A percentile compares a stretch with the other conserved stretches of the same genome.
Conservation (phyloP, 2,329 filamentous ascomycete species). For the Paecilomyces sp. region DNA sequence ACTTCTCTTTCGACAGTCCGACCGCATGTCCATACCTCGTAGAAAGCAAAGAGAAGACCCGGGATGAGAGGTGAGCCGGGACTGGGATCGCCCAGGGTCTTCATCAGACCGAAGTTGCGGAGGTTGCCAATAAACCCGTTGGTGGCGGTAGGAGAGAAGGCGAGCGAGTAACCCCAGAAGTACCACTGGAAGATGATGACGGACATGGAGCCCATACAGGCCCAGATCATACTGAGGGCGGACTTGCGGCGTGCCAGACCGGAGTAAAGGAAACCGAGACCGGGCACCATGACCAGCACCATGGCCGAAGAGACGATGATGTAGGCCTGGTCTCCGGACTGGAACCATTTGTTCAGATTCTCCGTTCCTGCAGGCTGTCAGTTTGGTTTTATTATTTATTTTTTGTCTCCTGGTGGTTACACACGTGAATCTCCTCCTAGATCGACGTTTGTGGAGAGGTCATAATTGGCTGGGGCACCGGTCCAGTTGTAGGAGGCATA, state of each 20-base stretch:
- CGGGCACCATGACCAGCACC: conserved; percentile 94
- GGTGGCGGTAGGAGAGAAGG: conserved; percentile 73
- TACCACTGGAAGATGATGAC: conserved; percentile 98
- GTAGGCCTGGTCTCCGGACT: conserved; percentile 85
- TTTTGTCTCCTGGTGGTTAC: conserved; percentile 27
- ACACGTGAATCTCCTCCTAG: conserved; percentile 73
- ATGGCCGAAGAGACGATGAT: conserved; percentile 86
- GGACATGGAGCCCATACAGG: conserved; percentile 87
- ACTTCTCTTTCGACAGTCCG: neutral
- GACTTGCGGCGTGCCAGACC: conserved; percentile 97
- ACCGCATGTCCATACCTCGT: conserved; percentile 55
- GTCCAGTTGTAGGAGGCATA: conserved; percentile 46
- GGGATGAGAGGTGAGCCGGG: conserved; percentile 83
- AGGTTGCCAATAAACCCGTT: conserved; percentile 92
- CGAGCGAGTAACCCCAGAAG: conserved; percentile 96
- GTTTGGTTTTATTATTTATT: neutral
- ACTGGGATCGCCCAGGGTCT: conserved; percentile 75
- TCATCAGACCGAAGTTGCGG: conserved; percentile 79
- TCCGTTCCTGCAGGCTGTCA: conserved; percentile 53
- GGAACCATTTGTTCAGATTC: conserved; percentile 95
- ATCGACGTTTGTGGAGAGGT: conserved; percentile 44
- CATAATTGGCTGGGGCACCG: conserved; percentile 37
- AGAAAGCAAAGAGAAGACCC: conserved; percentile 87
- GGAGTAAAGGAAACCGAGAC: conserved; percentile 95
- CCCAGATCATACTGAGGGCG: conserved; percentile 93